Conservation (phyloP, 495 filamentous ascomycete species). For the Hypoxylon trugodes region DNA sequence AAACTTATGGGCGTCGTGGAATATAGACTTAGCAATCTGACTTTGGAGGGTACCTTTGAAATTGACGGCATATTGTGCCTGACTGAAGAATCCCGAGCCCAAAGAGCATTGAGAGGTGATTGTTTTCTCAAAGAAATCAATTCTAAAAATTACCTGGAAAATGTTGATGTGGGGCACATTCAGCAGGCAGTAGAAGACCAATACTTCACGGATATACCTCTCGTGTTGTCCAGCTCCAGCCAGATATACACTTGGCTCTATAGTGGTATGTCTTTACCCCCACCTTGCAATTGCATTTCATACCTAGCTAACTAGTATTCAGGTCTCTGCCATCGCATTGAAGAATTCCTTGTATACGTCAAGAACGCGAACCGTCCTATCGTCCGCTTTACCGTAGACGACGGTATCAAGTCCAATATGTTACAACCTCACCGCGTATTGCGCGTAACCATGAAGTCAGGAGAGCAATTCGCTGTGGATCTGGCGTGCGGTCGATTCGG, state of each 20-base stretch:
- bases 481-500: constrained; percentile 4
- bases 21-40: not conserved
- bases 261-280: not conserved
- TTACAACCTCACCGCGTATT: not conserved
- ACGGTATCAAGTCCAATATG: not conserved
- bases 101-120: not conserved
- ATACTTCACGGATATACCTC: not conserved
- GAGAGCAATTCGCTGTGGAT: constrained; percentile 8
- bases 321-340: not conserved
- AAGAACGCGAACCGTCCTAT: constrained; percentile 9
- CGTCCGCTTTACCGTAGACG: not conserved
- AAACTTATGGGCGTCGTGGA: not conserved
- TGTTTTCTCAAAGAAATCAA: no score
- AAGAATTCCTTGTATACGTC: not conserved
- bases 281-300: no score
- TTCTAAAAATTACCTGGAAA: not conserved
- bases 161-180: not conserved
- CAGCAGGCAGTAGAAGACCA: not conserved
- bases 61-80: not conserved
- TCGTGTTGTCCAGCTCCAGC: not conserved
- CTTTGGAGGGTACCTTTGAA: not conserved
- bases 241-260: not conserved
- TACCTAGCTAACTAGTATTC: not conserved
- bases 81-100: not conserved
- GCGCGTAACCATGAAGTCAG: not conserved